Percentiles rank a stretch among this genome's conserved stretches.
Conservation (phyloP, 23 red algal species). For the Cyanidioschyzon merolae region DNA sequence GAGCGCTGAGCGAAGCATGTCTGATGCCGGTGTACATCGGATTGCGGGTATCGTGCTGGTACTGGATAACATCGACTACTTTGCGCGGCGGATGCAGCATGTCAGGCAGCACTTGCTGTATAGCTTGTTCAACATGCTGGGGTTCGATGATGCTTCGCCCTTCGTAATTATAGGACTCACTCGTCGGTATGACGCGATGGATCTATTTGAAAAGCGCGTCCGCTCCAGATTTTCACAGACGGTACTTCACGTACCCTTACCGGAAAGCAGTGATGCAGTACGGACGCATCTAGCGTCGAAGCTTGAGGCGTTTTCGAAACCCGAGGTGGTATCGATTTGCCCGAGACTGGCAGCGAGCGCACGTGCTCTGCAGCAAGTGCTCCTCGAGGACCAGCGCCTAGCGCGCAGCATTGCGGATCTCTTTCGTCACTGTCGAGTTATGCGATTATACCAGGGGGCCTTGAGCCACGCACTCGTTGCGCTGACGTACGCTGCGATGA, state of each 20-base stretch:
- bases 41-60: background rate
- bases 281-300: background rate
- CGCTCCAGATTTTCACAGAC: background rate
- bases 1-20: background rate
- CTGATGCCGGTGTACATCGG: background rate
- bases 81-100: constrained; percentile 6
- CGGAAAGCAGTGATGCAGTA: background rate
- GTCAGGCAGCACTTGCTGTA: background rate
- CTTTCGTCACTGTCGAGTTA: background rate
- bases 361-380: background rate
- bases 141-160: background rate
- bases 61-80: background rate
- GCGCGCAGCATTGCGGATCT: background rate
- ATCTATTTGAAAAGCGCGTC: constrained; percentile 9
- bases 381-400: background rate
- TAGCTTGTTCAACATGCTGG: background rate
- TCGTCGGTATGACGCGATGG: background rate
- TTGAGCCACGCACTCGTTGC: background rate
- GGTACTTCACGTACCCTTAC: background rate
- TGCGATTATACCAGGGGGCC: background rate
- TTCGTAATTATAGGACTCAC: background rate
- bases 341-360: background rate
- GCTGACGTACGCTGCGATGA: background rate
- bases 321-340: background rate
- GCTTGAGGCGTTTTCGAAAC: background rate